These are phyloP conservation scores for Pterocarpus santalinus DNA, from an alignment of 306 rosid genomes.

Conservation along the genomic window DNA sequence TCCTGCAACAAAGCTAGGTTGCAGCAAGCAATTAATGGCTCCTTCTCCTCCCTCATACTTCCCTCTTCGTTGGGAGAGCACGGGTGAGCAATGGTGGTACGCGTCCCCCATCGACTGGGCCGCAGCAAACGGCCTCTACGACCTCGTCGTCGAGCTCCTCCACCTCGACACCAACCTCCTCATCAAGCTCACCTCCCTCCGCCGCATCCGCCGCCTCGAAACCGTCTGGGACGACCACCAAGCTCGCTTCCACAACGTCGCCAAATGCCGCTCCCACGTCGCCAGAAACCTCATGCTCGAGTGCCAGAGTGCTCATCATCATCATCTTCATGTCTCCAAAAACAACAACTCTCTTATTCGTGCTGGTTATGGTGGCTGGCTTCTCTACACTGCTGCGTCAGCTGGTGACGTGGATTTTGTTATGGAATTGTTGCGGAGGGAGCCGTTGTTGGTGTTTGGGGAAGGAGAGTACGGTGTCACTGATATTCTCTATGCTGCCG, in stretches of 20 bases:
- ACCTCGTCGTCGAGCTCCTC: conserved; percentile 87
- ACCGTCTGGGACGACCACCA: conserved; percentile 85
- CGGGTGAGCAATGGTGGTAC: conserved; percentile 96
- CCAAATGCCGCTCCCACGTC: conserved; percentile 73
- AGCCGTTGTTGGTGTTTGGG: conserved; percentile 78
- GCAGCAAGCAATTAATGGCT: too few species aligned
- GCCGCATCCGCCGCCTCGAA: conserved; percentile 92
- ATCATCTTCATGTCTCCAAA: conserved; percentile 34
- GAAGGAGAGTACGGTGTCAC: conserved; percentile 95
- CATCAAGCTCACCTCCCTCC: conserved; percentile 88
- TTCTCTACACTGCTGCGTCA: conserved; percentile 92
- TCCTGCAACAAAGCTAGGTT: too few species aligned
- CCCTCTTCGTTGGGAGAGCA: conserved; percentile 95
- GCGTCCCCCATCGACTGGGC: conserved; percentile 95
- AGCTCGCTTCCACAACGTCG: conserved; percentile 67
- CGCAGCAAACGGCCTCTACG: conserved; percentile 87
- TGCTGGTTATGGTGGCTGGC: conserved; percentile 99
- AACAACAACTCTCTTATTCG: conserved; percentile 69
- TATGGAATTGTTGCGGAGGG: conserved; percentile 61
- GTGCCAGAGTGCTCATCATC: conserved; percentile 16
- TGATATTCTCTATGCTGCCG: conserved; percentile 83
- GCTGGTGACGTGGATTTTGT: conserved; percentile 84
- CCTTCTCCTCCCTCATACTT: conserved; percentile 56
- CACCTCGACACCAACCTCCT: conserved; percentile 86
- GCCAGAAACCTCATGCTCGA: conserved; percentile 71